Evolutionary conservation across 352 stramenopile genomes (phyloP), one percentile per base, ranked within the genome.

Genomic region (Phytophthora colocasiae): DNA sequence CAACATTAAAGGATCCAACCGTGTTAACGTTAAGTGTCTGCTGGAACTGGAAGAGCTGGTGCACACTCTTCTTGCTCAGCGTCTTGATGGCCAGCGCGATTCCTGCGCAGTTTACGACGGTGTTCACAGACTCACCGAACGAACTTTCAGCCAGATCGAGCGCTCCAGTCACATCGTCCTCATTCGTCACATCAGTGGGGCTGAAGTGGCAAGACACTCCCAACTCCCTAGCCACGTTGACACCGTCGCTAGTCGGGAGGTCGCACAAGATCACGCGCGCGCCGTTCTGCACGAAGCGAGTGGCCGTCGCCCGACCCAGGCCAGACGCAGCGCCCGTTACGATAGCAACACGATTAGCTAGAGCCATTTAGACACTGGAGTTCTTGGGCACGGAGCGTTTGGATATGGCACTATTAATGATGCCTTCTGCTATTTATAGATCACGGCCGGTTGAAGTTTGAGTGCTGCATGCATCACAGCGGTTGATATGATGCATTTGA

Each of bases 1-100:
- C 83, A 38, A 99, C 83, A 77, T 99, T 99, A 85, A 99, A 99
- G 36, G 96, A 98, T 39, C 98, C 97, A 38, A 98, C 81, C 2
- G 95, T 91, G 80, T 99, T 99, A 19, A 99, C 86, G 24, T 95
- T 91, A 27, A 99, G 75, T n/a, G 97, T 97, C 55, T 98, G 87
- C 61, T 92, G 81, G 75, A 99, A 99, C 66, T 96, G 85, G 58
- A 92, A 91, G 22, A 98, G 78, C 53, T 95, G 83, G 83, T 98
- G 95, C 52, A 87, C 80, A 22, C 90, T 72, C 70, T 98, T 98
- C 75, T 98, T 98, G 46, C 54, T 79, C 32, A 99, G 61, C 17
- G 92, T 98, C 71, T 97, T 98, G 64, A 92, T 90, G 2, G 96
- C 93, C 24, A 95, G 64, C 11, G 87, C 96, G 64, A 99, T 97